Evolutionary conservation across 371 early-diverging fungal genomes (phyloP).

Genomic region (Chytridium lagenaria): DNA sequence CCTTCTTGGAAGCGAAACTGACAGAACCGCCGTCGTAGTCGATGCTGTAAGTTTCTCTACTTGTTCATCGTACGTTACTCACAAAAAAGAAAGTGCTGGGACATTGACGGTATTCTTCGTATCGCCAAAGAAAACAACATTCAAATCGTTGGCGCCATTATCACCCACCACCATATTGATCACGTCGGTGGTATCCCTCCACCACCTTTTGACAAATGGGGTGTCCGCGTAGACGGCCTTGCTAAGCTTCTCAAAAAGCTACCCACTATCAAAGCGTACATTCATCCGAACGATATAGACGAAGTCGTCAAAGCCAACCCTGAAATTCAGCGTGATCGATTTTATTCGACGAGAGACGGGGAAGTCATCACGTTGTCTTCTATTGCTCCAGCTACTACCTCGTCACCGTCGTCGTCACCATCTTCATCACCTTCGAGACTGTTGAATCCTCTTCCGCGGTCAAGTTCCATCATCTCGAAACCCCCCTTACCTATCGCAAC

Average conservation of each 20-base stretch:
- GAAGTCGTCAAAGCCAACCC: slow-evolving; percentile 73
- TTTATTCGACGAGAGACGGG: slow-evolving; percentile 69
- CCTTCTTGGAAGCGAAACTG: slow-evolving; percentile 68
- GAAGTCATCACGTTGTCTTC: slow-evolving; percentile 56
- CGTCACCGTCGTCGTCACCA: background rate
- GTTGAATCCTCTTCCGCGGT: background rate
- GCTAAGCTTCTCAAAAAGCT: slow-evolving; percentile 69
- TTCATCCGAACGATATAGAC: slow-evolving; percentile 77
- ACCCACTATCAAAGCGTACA: slow-evolving; percentile 74
- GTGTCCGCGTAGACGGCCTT: slow-evolving; percentile 80
- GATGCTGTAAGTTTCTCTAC: slow-evolving; percentile 62
- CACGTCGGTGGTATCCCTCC: slow-evolving; percentile 75
- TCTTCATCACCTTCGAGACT: background rate
- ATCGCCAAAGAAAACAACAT: slow-evolving; percentile 64
- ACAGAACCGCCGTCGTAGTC: slow-evolving; percentile 75
- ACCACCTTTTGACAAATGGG: slow-evolving; percentile 78
- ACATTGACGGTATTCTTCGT: slow-evolving; percentile 77
- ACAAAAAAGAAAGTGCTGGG: slow-evolving; percentile 71
- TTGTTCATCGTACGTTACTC: background rate
- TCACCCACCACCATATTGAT: slow-evolving; percentile 87
- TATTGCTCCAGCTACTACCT: background rate
- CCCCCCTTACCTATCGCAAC: background rate
- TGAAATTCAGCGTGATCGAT: slow-evolving; percentile 62
- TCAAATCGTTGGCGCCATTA: slow-evolving; percentile 71
- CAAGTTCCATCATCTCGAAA: background rate